Conservation (phyloP, 2,329 filamentous ascomycete genomes). For the Malbranchea cinnamomea region DNA sequence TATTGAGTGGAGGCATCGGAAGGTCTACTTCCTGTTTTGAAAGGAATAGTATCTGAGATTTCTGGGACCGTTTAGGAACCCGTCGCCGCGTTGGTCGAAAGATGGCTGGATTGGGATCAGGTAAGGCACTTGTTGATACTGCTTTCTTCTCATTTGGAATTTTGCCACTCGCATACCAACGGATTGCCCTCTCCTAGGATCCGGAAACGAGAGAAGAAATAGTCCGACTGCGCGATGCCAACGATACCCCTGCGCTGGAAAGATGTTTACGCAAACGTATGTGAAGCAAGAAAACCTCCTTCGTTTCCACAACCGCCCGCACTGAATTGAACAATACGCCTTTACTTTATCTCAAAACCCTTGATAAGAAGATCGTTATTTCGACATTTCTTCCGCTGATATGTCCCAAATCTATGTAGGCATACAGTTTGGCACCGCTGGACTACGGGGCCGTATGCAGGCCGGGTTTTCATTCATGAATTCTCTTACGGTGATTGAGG, state of each 20-base stretch:
- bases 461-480: slow-evolving; percentile 50
- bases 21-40: too few relatives aligned
- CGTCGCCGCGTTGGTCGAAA: slow-evolving; percentile 30
- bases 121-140: slow-evolving; percentile 15
- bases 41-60: too few relatives aligned
- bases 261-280: slow-evolving; percentile 36
- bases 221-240: slow-evolving; percentile 32
- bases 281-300: too few relatives aligned
- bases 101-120: slow-evolving; percentile 45
- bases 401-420: too few relatives aligned
- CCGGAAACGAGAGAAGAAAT: slow-evolving; percentile 40
- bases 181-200: slow-evolving; percentile 23
- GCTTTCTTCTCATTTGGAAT: background rate
- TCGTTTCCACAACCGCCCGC: too few relatives aligned
- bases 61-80: too few relatives aligned
- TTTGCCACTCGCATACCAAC: background rate
- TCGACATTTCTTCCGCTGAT: too few relatives aligned
- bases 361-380: too few relatives aligned
- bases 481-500: slow-evolving; percentile 44
- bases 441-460: slow-evolving; percentile 49
- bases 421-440: slow-evolving; percentile 49
- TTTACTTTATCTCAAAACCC: too few relatives aligned
- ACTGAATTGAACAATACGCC: background rate
- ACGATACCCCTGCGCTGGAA: slow-evolving; percentile 35
- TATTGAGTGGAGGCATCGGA: too few relatives aligned